A percentile compares a stretch with the other conserved stretches of the same genome.
Evolutionary conservation across 176 grass and related monocot genomes (phyloP).

Genomic region (Hordeum marinum): DNA sequence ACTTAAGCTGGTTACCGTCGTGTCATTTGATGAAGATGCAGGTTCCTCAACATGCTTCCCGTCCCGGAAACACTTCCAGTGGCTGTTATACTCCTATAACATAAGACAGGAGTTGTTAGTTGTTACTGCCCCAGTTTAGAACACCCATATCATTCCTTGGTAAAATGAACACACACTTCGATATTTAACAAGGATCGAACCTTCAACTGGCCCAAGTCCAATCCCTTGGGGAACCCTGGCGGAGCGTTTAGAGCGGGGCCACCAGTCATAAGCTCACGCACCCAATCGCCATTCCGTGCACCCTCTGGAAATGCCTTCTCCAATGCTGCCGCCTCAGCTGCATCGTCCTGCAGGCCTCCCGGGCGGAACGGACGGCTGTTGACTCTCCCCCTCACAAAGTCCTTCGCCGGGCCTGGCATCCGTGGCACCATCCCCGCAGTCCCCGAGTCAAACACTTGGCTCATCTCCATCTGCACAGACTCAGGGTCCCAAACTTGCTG

Average conservation of each 20-base stretch:
- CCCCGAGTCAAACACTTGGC: constrained; percentile 62
- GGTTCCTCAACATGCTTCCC: constrained; percentile 24
- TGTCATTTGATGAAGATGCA: constrained; percentile 24
- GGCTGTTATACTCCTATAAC: constrained; percentile 61
- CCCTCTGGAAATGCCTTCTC: constrained; percentile 43
- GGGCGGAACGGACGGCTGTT: constrained; percentile 83
- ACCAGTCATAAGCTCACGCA: constrained; percentile 53
- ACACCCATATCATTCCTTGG: background rate
- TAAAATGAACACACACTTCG: background rate
- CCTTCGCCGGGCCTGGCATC: constrained; percentile 75
- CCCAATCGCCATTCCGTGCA: constrained; percentile 65
- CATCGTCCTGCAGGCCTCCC: constrained; percentile 48
- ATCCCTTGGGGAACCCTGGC: constrained; percentile 70
- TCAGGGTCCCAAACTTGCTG: constrained; percentile 57
- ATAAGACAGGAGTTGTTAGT: background rate
- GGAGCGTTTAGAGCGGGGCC: constrained; percentile 42
- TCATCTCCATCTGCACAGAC: constrained; percentile 66
- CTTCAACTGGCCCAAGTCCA: constrained; percentile 79
- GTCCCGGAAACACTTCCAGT: constrained; percentile 41
- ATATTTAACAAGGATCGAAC: constrained; percentile 26
- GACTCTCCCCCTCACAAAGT: constrained; percentile 81
- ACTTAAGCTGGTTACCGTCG: constrained; percentile 29
- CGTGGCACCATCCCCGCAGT: constrained; percentile 39
- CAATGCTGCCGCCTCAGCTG: background rate
- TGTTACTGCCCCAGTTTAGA: background rate